Conservation (phyloP, 169 alveolate species). For the Plasmodium gonderi region DNA sequence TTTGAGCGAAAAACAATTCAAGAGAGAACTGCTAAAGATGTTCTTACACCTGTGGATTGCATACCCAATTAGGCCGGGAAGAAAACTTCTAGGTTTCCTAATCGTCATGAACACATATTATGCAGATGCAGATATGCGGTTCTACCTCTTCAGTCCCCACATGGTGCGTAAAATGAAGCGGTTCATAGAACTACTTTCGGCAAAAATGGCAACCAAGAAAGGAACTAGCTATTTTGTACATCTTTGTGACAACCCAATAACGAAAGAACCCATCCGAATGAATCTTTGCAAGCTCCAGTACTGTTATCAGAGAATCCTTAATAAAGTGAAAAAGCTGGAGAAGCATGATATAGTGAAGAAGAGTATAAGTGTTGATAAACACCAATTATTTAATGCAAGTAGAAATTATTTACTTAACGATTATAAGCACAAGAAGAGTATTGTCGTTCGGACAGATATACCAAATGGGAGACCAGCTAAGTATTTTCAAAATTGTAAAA, state of each 20-base stretch:
- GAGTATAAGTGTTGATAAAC: too few relatives aligned
- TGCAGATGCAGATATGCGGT: neutral
- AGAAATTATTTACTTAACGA: constrained; percentile 25
- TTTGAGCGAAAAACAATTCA: neutral
- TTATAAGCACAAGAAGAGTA: constrained; percentile 34
- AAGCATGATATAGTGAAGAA: neutral
- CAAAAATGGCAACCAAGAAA: neutral
- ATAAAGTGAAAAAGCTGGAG: neutral
- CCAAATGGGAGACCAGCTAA: constrained; percentile 25
- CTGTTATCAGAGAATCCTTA: neutral
- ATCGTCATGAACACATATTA: constrained; percentile 6
- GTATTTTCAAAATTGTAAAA: constrained; percentile 13
- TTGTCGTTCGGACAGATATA: neutral
- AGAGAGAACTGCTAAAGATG: constrained; percentile 15
- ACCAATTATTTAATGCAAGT: neutral
- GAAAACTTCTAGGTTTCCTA: constrained; percentile 8
- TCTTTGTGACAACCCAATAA: constrained; percentile 15
- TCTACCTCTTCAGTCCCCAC: neutral
- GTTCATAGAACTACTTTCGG: neutral
- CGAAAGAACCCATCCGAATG: neutral
- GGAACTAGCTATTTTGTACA: neutral
- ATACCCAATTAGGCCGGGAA: constrained; percentile 3
- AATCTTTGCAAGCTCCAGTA: neutral
- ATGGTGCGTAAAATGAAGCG: neutral
- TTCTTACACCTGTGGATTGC: constrained; percentile 26